Evolutionary conservation across 2,329 filamentous ascomycete species (phyloP).

Genomic region (Pseudogymnoascus sp.): DNA sequence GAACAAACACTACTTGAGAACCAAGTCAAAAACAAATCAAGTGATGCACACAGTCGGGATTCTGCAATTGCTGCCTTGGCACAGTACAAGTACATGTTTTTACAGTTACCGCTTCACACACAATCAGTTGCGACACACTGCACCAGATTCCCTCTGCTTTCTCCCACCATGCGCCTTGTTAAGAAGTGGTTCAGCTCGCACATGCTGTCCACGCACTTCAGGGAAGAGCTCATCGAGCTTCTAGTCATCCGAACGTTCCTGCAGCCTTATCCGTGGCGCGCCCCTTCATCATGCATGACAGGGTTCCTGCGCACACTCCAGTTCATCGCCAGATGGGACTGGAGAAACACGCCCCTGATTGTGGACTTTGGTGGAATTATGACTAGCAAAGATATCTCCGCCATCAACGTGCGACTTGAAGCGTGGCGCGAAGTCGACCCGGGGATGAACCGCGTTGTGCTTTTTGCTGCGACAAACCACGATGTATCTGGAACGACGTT

Average conservation of each 20-base stretch:
- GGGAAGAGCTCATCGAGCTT: conserved; percentile 77
- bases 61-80: conserved; percentile 64
- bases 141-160: conserved; percentile 73
- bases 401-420: conserved; percentile 65
- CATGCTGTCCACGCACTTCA: conserved; percentile 68
- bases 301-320: conserved; percentile 76
- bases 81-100: conserved; percentile 62
- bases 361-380: conserved; percentile 67
- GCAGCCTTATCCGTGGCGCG: conserved; percentile 71
- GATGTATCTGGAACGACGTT: conserved; percentile 75
- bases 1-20: conserved; percentile 75
- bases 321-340: conserved; percentile 84
- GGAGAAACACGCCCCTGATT: conserved; percentile 74
- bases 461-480: conserved; percentile 75
- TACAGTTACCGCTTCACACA: conserved; percentile 68
- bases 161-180: conserved; percentile 71
- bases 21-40: conserved; percentile 65
- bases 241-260: conserved; percentile 72
- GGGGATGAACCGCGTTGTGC: conserved; percentile 71
- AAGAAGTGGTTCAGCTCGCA: conserved; percentile 89
- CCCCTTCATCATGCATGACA: conserved; percentile 67
- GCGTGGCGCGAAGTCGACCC: conserved; percentile 86
- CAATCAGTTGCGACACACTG: conserved; percentile 75
- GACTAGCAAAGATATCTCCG: conserved; percentile 50
- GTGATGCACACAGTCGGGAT: conserved; percentile 59